Conservation (phyloP, 345 rosid species). For the Gossypium herbaceum region DNA sequence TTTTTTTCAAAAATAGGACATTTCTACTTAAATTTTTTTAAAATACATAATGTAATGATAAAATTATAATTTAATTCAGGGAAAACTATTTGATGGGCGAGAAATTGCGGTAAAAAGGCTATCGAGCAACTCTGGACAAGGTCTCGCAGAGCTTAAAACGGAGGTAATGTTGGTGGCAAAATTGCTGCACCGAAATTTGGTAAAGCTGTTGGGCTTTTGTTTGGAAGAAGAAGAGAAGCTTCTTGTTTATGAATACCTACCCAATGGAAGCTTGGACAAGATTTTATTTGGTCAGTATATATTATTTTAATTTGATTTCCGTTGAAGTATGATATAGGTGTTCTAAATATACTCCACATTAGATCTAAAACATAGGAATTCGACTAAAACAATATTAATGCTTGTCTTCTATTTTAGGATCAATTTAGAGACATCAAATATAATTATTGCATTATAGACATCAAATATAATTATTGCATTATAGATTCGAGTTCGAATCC, state of each 20-base stretch:
- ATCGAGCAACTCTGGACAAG: constrained; percentile 23
- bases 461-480: too few relatives aligned
- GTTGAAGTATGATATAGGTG: too few relatives aligned
- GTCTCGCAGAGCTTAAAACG: constrained; percentile 24
- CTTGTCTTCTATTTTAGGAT: too few relatives aligned
- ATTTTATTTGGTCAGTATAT: constrained; percentile 32
- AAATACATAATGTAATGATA: too few relatives aligned
- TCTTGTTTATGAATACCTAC: constrained; percentile 22
- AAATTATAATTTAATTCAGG: constrained; percentile 14
- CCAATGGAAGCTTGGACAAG: constrained; percentile 18
- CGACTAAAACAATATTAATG: too few relatives aligned
- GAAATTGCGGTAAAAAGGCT: constrained; percentile 32
- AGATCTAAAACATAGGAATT: too few relatives aligned
- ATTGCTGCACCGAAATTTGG: constrained; percentile 39
- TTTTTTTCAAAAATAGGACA: not conserved
- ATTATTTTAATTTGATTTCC: not conserved
- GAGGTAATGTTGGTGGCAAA: constrained; percentile 25
- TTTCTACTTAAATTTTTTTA: too few relatives aligned
- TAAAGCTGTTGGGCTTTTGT: constrained; percentile 40
- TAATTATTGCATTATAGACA: too few relatives aligned
- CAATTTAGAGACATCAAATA: too few relatives aligned
- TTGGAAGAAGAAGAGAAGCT: constrained; percentile 36
- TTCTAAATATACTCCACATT: too few relatives aligned
- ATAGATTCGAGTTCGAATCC: too few relatives aligned
- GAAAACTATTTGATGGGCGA: constrained; percentile 21